Percentiles rank a stretch among this genome's conserved stretches.
These are phyloP conservation scores for Lobosporangium transversale DNA, from an alignment of 192 early-diverging fungal species.

Conservation along the genomic window DNA sequence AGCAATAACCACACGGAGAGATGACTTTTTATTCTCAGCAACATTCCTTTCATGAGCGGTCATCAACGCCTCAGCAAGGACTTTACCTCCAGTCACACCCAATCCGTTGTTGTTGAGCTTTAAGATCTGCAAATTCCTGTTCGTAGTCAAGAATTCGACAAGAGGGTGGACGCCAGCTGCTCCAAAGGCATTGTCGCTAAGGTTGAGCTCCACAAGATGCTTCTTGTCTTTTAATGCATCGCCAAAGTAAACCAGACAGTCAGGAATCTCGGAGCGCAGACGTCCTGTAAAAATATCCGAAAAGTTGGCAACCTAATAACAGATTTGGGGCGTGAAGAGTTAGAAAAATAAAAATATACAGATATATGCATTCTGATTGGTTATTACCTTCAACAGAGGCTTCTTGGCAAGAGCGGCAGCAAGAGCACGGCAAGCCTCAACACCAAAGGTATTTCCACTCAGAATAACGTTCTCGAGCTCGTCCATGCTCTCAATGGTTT, in stretches of 20 bases:
- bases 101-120: conserved; percentile 97
- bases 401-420: conserved; percentile 76
- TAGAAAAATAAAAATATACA: conserved; percentile 1
- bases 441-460: conserved; percentile 93
- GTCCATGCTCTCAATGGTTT: conserved; percentile 71
- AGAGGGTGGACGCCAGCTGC: conserved; percentile 92
- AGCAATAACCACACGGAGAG: conserved; percentile 83
- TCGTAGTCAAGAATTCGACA: conserved; percentile 84
- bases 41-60: conserved; percentile 78
- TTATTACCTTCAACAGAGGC: conserved; percentile 73
- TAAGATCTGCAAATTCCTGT: conserved; percentile 82
- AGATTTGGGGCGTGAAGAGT: too few species aligned
- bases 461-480: conserved; percentile 76
- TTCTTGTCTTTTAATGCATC: conserved; percentile 85
- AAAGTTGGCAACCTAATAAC: conserved; percentile 77
- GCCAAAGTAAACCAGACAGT: conserved; percentile 82
- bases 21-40: conserved; percentile 67
- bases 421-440: conserved; percentile 87
- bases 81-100: conserved; percentile 88
- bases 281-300: conserved; percentile 96
- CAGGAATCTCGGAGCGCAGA: conserved; percentile 89
- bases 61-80: conserved; percentile 86
- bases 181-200: conserved; percentile 98
- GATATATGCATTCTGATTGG: conserved; percentile 5
- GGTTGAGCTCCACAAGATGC: conserved; percentile 81